Conservation (phyloP, 2,329 filamentous ascomycete species). For the Exutisphaerella laricina region DNA sequence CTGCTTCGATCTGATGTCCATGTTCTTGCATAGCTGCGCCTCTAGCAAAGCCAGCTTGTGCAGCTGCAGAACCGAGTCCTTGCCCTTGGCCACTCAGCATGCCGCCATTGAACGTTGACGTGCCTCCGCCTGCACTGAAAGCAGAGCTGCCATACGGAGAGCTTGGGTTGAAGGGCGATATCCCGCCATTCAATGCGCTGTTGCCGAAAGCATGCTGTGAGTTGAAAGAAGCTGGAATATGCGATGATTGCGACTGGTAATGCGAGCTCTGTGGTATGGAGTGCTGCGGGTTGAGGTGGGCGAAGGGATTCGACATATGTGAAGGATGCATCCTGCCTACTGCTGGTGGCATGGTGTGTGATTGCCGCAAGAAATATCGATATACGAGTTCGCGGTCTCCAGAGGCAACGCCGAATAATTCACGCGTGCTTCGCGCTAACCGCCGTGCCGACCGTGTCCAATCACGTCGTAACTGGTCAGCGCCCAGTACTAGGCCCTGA, state of each 20-base stretch:
- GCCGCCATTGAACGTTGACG: slow-evolving; percentile 29
- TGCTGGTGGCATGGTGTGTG: slow-evolving; percentile 51
- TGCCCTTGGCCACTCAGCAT: slow-evolving; percentile 41
- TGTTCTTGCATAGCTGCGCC: slow-evolving; percentile 54
- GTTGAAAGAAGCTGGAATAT: slow-evolving; percentile 38
- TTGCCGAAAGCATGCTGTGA: slow-evolving; percentile 32
- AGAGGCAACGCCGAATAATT: too few relatives aligned
- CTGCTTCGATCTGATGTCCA: slow-evolving; percentile 27
- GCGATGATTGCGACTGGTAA: slow-evolving; percentile 28
- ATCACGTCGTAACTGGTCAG: too few relatives aligned
- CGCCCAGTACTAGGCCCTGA: too few relatives aligned
- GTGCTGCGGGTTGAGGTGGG: slow-evolving; percentile 48
- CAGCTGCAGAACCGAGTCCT: slow-evolving; percentile 78
- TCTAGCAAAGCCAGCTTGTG: slow-evolving; percentile 80
- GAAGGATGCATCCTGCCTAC: slow-evolving; percentile 54
- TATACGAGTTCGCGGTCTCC: too few relatives aligned
- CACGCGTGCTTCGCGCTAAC: too few relatives aligned
- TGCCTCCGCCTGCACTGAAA: slow-evolving; percentile 27
- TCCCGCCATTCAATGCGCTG: slow-evolving; percentile 38
- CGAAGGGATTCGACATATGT: slow-evolving; percentile 55
- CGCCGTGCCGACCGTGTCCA: too few relatives aligned
- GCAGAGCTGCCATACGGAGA: slow-evolving; percentile 28
- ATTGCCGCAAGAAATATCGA: too few relatives aligned
- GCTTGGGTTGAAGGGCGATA: slow-evolving; percentile 33
- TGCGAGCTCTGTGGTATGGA: slow-evolving; percentile 28